Conservation (phyloP, 106 monocot species). For the Gastrodia elata region DNA sequence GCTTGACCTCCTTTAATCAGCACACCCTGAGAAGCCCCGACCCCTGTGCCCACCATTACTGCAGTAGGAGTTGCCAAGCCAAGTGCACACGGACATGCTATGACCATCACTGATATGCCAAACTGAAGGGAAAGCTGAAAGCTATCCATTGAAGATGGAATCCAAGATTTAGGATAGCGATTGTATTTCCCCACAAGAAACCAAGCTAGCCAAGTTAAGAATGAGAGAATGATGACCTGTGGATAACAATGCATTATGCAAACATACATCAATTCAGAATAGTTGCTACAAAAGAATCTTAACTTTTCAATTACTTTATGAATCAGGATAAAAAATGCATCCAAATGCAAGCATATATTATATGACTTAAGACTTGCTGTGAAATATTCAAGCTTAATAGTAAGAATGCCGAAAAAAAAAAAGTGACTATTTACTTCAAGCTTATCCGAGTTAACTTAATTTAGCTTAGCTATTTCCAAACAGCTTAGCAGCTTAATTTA, state of each 20-base stretch:
- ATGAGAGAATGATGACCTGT: constrained; percentile 66
- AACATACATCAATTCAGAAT: background rate
- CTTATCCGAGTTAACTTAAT: too few species aligned
- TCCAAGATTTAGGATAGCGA: constrained; percentile 68
- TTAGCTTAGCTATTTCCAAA: too few species aligned
- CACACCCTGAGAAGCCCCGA: constrained; percentile 88
- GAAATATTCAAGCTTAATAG: too few species aligned
- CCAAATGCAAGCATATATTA: background rate
- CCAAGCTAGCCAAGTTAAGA: constrained; percentile 77
- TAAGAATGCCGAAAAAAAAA: too few species aligned
- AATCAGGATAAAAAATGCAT: background rate
- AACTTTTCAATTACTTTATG: background rate
- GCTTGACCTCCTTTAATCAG: constrained; percentile 95
- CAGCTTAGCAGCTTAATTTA: too few species aligned
- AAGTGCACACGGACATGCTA: constrained; percentile 93
- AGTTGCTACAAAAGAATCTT: background rate
- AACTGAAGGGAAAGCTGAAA: constrained; percentile 93
- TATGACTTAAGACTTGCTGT: background rate
- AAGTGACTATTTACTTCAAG: too few species aligned
- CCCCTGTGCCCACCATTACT: constrained; percentile 97
- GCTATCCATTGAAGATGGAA: constrained; percentile 83
- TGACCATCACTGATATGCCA: constrained; percentile 88
- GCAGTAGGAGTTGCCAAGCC: constrained; percentile 93
- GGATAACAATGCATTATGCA: background rate
- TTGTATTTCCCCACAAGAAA: constrained; percentile 69